Base-by-base conservation (phyloP, 495 filamentous ascomycete genomes). In the Aspergillus taichungensis region DNA sequence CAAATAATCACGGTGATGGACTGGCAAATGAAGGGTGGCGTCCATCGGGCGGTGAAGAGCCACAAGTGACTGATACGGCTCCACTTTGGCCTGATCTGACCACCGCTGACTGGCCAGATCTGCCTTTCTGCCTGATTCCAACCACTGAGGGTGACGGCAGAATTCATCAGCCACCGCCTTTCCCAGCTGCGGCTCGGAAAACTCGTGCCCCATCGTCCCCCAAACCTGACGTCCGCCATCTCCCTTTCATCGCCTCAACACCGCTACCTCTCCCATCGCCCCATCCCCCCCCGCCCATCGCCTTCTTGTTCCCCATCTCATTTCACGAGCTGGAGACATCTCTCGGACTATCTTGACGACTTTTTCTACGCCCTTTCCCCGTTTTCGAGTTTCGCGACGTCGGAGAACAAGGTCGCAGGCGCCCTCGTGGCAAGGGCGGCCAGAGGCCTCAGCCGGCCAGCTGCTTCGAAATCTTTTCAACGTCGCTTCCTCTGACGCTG, bases 401-500 rank as follows among this genome's bases (percentile, higher is more conserved):
- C 53, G 57, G 59, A 62, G 57, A 52, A 64, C 54, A 54, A 63
- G 67, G 68, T 69, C 67, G 64, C 62, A 60, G 67, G 67, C 69
- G 69, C 69, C 69, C 69, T 73, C 66, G 69, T 73, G 69, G 69
- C 69, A 73, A 73, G 69, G 69, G 65, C 69, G 67, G 69, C 68
- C 68, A 66, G 63, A 70, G 67, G 66, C 70, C 69, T 69, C 63
- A 65, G 55, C 56, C 60, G 65, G 65, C 68, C 66, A 63, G 67
- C 63, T 66, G 59, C 57, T 62, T 61, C 51, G 53, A 61, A 62
- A 53, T 36, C 49, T 47, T 64, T 62, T 64, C 55, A 61, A 61
- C 50, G 43, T 66, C 62, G 58, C 56, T 55, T 57, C 36, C 36
- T 13, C 31, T 24, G 18, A 34, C 39, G 31, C 42, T 41, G 45